Percentiles rank a stretch among this genome's conserved stretches.
These are phyloP conservation scores for Russula olivacea DNA, from an alignment of 768 basidiomycete genomes.

Conservation along the genomic window DNA sequence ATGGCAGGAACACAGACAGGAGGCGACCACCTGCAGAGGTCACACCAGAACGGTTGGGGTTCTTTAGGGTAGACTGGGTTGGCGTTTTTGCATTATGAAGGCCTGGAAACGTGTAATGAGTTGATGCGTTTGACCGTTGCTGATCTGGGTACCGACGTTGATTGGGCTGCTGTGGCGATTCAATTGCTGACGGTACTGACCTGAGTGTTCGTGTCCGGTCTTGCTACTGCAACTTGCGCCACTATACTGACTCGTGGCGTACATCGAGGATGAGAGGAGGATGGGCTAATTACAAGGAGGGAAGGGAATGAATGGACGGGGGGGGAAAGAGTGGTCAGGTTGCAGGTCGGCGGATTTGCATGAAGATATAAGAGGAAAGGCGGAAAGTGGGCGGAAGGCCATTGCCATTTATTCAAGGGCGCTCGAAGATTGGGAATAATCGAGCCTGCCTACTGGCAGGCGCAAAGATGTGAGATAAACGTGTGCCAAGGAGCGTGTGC, in stretches of 20 bases:
- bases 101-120: conserved; percentile 9
- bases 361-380: not conserved
- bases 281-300: not conserved
- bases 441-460: not conserved
- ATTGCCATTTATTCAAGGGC: conserved; percentile 20
- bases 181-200: conserved; percentile 17
- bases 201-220: conserved; percentile 3
- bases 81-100: conserved; percentile 21
- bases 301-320: not conserved
- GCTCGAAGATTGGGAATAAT: not conserved
- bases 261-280: conserved; percentile 5
- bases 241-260: conserved; percentile 5
- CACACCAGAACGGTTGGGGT: conserved; percentile 28
- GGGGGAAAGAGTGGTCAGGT: conserved; percentile 12
- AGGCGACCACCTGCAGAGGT: conserved; percentile 15
- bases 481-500: no score
- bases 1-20: conserved; percentile 26
- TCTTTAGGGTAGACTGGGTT: conserved; percentile 57
- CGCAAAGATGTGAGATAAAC: no score
- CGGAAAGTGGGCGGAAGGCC: conserved; percentile 20
- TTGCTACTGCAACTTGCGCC: conserved; percentile 1
- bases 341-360: not conserved
- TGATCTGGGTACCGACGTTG: conserved; percentile 23
- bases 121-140: conserved; percentile 16
- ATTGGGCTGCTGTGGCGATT: conserved; percentile 18